phyloP scores from a whole-genome alignment of 164 flowering plant genomes.

The Vitis rupestris region DNA sequence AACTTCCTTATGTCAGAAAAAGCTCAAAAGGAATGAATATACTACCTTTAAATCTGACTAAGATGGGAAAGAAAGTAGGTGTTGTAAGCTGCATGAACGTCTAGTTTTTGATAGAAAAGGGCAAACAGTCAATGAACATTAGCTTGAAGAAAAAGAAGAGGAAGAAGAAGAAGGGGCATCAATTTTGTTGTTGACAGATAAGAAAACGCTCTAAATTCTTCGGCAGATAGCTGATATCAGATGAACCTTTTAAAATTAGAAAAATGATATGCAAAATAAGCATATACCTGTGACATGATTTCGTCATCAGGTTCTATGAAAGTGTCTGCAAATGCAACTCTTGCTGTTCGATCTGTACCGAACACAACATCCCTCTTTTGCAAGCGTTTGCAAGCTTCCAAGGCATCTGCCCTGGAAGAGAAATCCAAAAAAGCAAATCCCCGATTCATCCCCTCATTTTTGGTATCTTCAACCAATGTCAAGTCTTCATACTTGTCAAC shows the following conservation, averaged over 20 bases:
- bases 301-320: conserved; percentile 37
- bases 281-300: conserved; percentile 27
- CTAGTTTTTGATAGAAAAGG: too few relatives aligned
- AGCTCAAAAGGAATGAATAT: too few relatives aligned
- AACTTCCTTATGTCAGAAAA: too few relatives aligned
- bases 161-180: too few relatives aligned
- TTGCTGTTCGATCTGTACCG: conserved; percentile 29
- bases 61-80: too few relatives aligned
- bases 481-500: conserved; percentile 28
- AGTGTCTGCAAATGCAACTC: conserved; percentile 36
- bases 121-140: too few relatives aligned
- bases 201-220: too few relatives aligned
- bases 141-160: too few relatives aligned
- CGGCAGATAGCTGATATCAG: too few relatives aligned
- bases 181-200: too few relatives aligned
- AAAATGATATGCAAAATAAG: neutral
- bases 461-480: conserved; percentile 34
- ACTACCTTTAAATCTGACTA: too few relatives aligned
- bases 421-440: conserved; percentile 39
- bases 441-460: conserved; percentile 32
- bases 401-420: conserved; percentile 27
- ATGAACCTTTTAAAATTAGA: neutral
- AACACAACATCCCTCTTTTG: conserved; percentile 31
- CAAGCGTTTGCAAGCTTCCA: conserved; percentile 32
- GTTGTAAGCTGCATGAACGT: too few relatives aligned